These are phyloP conservation scores for Stromatinia cepivora DNA, from an alignment of 2,329 filamentous ascomycete genomes.

Conservation along the genomic window DNA sequence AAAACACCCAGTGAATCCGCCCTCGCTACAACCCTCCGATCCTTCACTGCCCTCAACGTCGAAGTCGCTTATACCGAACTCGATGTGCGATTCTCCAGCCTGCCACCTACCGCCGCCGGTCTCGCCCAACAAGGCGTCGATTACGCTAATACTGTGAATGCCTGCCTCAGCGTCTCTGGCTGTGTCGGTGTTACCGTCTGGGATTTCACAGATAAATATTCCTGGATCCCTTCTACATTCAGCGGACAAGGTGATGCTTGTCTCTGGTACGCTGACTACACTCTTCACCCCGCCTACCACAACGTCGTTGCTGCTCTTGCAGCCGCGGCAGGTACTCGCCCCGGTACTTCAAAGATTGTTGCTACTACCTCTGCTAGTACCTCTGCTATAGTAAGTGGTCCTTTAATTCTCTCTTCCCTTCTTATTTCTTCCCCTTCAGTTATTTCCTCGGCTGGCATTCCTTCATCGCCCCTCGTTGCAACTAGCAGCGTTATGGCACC, in stretches of 20 bases:
- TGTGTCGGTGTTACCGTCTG: conserved; percentile 40
- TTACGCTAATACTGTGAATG: conserved; percentile 44
- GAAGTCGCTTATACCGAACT: conserved; percentile 65
- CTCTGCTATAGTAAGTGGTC: neutral
- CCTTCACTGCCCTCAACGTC: conserved; percentile 53
- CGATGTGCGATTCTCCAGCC: conserved; percentile 53
- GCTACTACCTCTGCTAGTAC: conserved; percentile 3
- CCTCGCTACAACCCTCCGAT: conserved; percentile 49
- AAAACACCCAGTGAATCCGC: conserved; percentile 49
- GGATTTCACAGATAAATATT: conserved; percentile 41
- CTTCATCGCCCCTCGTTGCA: neutral
- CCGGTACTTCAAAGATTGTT: conserved; percentile 12
- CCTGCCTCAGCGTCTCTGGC: conserved; percentile 30
- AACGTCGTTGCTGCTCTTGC: conserved; percentile 42
- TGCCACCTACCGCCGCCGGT: conserved; percentile 48
- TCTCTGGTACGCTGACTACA: conserved; percentile 47
- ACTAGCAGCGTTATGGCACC: neutral
- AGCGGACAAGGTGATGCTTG: conserved; percentile 45
- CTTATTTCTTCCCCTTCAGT: neutral
- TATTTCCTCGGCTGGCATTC: neutral
- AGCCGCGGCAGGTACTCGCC: conserved; percentile 14
- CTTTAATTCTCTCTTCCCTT: neutral
- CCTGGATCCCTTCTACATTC: conserved; percentile 47
- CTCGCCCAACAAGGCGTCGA: conserved; percentile 50
- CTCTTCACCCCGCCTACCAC: conserved; percentile 48